A percentile compares a stretch with the other conserved stretches of the same genome.
Evolutionary conservation across 306 rosid genomes (phyloP).

Genomic region (apple (Malus domestica)): ASM211411v1 NC_041797.1:1174501-1175000

Average conservation of each 20-base stretch:
- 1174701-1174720: constrained; percentile 50
- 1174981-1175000: constrained; percentile 57
- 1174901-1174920: constrained; percentile 69
- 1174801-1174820: constrained; percentile 38
- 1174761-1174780: constrained; percentile 45
- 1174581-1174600: too few species aligned
- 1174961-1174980: constrained; percentile 84
- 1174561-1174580: neutral
- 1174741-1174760: constrained; percentile 40
- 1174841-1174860: constrained; percentile 12
- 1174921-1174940: constrained; percentile 91
- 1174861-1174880: neutral
- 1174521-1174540: constrained; percentile 20
- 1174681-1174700: constrained; percentile 75
- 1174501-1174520: constrained; percentile 49
- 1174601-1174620: too few species aligned
- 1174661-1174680: neutral
- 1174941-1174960: constrained; percentile 87
- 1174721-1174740: constrained; percentile 50
- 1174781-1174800: constrained; percentile 13
- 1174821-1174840: constrained; percentile 38
- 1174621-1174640: too few species aligned
- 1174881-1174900: constrained; percentile 1
- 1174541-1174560: constrained; percentile 2
- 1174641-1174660: too few species aligned